These are phyloP conservation scores for Exophiala xenobiotica DNA, from an alignment of 2,329 filamentous ascomycete genomes.

Conservation along the genomic window DNA sequence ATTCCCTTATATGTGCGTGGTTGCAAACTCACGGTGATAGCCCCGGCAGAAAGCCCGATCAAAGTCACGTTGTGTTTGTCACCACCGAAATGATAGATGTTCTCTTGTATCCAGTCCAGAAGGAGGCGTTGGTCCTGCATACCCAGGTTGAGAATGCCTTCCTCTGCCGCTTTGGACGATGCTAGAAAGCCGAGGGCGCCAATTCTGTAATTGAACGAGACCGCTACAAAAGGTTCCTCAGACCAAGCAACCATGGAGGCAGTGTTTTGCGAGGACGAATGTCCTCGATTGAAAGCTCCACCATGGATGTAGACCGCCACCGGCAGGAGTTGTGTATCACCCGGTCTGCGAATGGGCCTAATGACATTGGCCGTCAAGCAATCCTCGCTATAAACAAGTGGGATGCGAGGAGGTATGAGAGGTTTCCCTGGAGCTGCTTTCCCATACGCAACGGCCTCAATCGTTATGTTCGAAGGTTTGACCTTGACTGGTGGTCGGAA, in stretches of 20 bases:
- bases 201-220: constrained; percentile 46
- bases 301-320: constrained; percentile 51
- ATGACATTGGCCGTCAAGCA: constrained; percentile 31
- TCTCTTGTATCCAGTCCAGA: constrained; percentile 35
- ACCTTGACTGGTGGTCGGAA: constrained; percentile 12
- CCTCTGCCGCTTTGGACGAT: constrained; percentile 8
- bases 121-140: constrained; percentile 41
- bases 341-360: constrained; percentile 8
- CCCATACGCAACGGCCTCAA: constrained; percentile 7
- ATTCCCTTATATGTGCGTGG: background rate
- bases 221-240: constrained; percentile 45
- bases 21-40: constrained; percentile 38
- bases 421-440: constrained; percentile 10
- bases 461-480: background rate
- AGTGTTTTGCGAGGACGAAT: constrained; percentile 53
- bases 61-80: constrained; percentile 55
- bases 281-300: constrained; percentile 25
- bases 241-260: constrained; percentile 56
- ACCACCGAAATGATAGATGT: constrained; percentile 35
- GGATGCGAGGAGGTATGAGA: constrained; percentile 12
- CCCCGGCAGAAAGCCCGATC: constrained; percentile 22
- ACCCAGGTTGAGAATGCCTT: constrained; percentile 43
- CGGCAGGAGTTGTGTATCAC: constrained; percentile 29
- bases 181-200: constrained; percentile 45
- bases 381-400: constrained; percentile 23